Base-by-base conservation (phyloP, 2,329 filamentous ascomycete genomes). In the Byssochlamys sp. region DNA sequence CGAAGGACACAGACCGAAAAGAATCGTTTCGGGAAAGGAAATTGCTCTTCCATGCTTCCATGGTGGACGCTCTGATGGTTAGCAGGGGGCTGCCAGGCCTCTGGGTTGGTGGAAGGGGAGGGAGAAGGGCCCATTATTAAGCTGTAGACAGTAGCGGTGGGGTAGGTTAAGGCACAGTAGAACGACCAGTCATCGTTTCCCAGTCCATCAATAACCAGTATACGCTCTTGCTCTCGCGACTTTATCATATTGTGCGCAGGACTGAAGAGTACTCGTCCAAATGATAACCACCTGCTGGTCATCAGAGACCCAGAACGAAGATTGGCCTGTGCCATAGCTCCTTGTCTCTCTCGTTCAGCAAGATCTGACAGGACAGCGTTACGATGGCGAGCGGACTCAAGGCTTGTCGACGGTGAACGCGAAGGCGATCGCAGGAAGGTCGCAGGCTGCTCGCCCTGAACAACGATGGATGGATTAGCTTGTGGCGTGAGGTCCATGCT, bases 171-270 rank as follows among this genome's bases (percentile, higher is more conserved):
- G 12, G 77, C 75, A 62, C 77, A 79, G 61, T 80, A 79, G 61
- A 78, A 79, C 7, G 77, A 79, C 77, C 77, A 80, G 58, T 80
- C 77, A 56, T 78, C 76, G 55, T 78, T 79, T n/a, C 76, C 77
- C 19, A 80, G 67, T 11, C 77, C 77, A 60, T 80, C 77, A 52
- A 80, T 73, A 26, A 80, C 75, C 33, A 80, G 69, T 24, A 79
- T 76, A 50, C 75, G 71, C 25, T 74, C 71, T 55, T 76, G 72
- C 4, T 72, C 69, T 25, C 69, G 67, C 4, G 67, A 61, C 48
- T 73, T 70, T 31, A 79, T 70, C 54, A 77, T 76, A 31, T 74
- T 75, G 60, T 79, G 76, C 9, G 76, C 77, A 11, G 77, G 77
- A 48, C 77, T 79, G 63, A 80, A 79, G 1, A 80, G 71, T 0